These are phyloP conservation scores for Dothistroma septosporum DNA, from an alignment of 2,329 filamentous ascomycete genomes.

Conservation along the genomic window DNA sequence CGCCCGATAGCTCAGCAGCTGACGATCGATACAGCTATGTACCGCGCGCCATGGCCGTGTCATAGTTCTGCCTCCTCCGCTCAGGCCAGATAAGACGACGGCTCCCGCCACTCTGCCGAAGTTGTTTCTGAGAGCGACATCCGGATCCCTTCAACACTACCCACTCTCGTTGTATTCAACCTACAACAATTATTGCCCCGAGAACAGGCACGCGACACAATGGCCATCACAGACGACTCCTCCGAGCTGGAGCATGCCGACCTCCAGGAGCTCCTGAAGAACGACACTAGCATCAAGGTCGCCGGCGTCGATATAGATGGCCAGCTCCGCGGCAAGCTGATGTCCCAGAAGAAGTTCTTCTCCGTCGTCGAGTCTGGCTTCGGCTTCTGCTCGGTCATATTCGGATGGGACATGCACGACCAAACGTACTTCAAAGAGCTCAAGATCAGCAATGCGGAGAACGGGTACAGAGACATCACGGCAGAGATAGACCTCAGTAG, in stretches of 20 bases:
- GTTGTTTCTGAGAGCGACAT: neutral
- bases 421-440: constrained; percentile 82
- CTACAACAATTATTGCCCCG: constrained; percentile 5
- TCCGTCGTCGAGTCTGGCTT: constrained; percentile 77
- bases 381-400: constrained; percentile 90
- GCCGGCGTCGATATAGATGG: constrained; percentile 86
- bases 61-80: neutral
- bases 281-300: constrained; percentile 79
- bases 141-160: constrained; percentile 11
- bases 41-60: neutral
- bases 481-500: constrained; percentile 73
- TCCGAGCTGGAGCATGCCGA: constrained; percentile 56
- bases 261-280: constrained; percentile 61
- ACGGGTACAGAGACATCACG: constrained; percentile 81
- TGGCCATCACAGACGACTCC: constrained; percentile 35
- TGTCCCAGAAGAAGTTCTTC: constrained; percentile 90
- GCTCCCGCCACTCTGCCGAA: constrained; percentile 3
- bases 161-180: constrained; percentile 20
- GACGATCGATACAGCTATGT: neutral
- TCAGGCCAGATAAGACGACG: neutral
- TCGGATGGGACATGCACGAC: constrained; percentile 98
- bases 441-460: constrained; percentile 81
- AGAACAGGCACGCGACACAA: constrained; percentile 16
- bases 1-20: neutral
- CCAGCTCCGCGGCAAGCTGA: constrained; percentile 79